Percentiles rank a stretch among this genome's conserved stretches.
Conservation (phyloP, 148 eudicot species). For the Rhododendron henanense region DNA sequence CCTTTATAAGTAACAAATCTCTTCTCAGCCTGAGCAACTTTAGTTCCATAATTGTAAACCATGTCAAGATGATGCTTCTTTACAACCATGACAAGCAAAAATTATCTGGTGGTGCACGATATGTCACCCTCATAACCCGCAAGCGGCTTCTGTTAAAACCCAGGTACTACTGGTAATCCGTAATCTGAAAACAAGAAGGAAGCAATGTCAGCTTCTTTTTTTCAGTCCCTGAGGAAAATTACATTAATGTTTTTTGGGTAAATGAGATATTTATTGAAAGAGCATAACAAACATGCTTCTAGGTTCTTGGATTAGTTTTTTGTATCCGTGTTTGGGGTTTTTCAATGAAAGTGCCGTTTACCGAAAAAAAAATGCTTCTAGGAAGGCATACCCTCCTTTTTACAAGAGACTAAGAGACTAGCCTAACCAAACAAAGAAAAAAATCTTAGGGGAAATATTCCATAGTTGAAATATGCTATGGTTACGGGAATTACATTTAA, state of each 20-base stretch:
- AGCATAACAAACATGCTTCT: neutral
- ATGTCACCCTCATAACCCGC: neutral
- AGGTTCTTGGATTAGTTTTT: neutral
- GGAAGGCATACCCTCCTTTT: neutral
- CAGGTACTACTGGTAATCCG: neutral
- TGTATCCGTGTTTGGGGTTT: too few species aligned
- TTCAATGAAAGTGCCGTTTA: too few species aligned
- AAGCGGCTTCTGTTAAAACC: neutral
- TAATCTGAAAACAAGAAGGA: neutral
- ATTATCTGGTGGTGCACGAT: neutral
- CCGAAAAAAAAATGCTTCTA: neutral
- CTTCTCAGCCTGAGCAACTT: neutral
- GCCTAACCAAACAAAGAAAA: neutral
- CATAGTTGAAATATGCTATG: neutral
- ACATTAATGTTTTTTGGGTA: neutral
- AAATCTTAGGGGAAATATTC: neutral
- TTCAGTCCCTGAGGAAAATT: neutral
- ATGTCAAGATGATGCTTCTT: neutral
- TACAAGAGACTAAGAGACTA: neutral
- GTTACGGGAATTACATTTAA: neutral
- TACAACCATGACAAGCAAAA: neutral
- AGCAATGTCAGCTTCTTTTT: slow-evolving; percentile 6
- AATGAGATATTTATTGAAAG: neutral
- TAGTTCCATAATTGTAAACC: neutral
- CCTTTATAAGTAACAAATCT: neutral